Evolutionary conservation across 129 eudicot genomes (phyloP).

Genomic region (Centrapalus pauciflorus): DNA sequence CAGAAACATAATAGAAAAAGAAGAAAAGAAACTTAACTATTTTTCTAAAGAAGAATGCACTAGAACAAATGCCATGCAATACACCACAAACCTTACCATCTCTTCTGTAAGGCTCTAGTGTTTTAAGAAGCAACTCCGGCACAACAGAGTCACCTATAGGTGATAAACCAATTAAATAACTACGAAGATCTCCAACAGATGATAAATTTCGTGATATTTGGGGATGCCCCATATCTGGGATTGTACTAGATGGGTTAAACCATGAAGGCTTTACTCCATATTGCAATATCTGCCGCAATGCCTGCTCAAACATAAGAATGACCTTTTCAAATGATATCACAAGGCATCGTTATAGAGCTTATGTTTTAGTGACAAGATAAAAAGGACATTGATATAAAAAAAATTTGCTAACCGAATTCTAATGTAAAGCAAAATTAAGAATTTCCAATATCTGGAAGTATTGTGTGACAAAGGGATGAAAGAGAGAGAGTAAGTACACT

Average conservation of each 20-base stretch:
- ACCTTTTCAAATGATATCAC: neutral
- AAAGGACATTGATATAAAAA: no score
- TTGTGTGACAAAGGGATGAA: neutral
- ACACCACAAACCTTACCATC: slow-evolving; percentile 46
- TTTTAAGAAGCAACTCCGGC: slow-evolving; percentile 93
- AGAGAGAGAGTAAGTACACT: neutral
- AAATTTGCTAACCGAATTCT: no score
- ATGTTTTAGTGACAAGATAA: neutral
- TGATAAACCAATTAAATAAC: slow-evolving; percentile 66
- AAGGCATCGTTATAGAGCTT: neutral
- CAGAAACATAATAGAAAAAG: neutral
- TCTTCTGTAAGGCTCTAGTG: slow-evolving; percentile 85
- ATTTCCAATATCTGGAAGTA: no score
- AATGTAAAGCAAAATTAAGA: no score
- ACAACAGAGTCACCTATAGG: slow-evolving; percentile 84
- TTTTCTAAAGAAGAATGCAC: slow-evolving; percentile 1
- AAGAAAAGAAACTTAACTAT: slow-evolving; percentile 8
- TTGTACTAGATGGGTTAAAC: slow-evolving; percentile 48
- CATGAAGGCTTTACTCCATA: slow-evolving; percentile 88
- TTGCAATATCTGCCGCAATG: slow-evolving; percentile 83
- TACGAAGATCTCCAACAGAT: slow-evolving; percentile 77
- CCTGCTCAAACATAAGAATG: slow-evolving; percentile 35
- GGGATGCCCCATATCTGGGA: slow-evolving; percentile 31
- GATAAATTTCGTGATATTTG: slow-evolving; percentile 46
- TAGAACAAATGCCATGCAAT: neutral